phyloP scores from a whole-genome alignment of 805 yeast genomes.

The Yamadazyma nakazawae region DNA sequence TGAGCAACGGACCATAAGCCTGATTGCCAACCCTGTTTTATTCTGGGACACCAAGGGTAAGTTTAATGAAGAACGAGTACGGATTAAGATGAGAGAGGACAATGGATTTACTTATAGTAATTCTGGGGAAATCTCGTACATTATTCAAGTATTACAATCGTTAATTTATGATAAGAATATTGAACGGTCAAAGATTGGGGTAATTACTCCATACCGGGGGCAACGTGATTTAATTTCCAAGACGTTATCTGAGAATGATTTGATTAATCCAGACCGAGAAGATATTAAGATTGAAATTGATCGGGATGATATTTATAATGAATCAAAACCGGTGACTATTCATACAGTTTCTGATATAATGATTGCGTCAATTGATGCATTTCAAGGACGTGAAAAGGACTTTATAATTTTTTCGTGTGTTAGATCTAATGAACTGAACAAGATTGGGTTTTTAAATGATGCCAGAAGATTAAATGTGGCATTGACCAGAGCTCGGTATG shows the following conservation, averaged over 20 bases:
- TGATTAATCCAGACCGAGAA: conserved; percentile 53
- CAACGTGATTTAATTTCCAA: conserved; percentile 63
- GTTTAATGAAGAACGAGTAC: conserved; percentile 46
- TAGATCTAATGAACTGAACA: conserved; percentile 64
- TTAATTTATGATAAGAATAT: conserved; percentile 55
- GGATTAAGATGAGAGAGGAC: conserved; percentile 45
- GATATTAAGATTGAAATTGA: conserved; percentile 53
- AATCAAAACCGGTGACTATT: conserved; percentile 46
- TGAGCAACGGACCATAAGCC: conserved; percentile 44
- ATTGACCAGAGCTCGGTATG: conserved; percentile 81
- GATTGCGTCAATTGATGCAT: conserved; percentile 61
- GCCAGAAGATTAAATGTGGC: conserved; percentile 88
- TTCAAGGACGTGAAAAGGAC: conserved; percentile 59
- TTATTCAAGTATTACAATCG: conserved; percentile 46
- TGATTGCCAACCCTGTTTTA: conserved; percentile 49
- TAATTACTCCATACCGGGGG: conserved; percentile 75
- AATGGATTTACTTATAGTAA: conserved; percentile 60
- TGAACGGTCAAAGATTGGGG: conserved; percentile 50
- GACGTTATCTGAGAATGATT: conserved; percentile 43
- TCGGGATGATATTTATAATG: conserved; percentile 53
- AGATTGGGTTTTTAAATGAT: conserved; percentile 81
- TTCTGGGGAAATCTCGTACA: conserved; percentile 47
- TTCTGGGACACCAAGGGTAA: conserved; percentile 59
- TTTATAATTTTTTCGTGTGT: conserved; percentile 52
- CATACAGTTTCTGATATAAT: conserved; percentile 45